Conservation (phyloP, 495 filamentous ascomycete species). For the Poronia punctata region DNA sequence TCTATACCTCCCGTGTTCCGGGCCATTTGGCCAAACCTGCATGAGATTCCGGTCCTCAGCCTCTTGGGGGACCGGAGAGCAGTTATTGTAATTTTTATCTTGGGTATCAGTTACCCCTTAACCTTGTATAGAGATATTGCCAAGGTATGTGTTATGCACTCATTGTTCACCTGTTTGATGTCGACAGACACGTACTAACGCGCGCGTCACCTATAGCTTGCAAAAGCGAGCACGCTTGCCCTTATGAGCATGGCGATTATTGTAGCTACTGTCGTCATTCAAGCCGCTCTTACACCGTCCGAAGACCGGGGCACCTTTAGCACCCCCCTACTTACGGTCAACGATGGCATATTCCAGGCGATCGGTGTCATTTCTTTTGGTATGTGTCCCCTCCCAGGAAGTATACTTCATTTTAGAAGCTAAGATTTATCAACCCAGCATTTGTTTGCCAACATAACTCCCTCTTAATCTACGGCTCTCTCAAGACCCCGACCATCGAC, state of each 20-base stretch:
- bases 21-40: constrained; percentile 72
- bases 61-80: constrained; percentile 72
- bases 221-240: constrained; percentile 88
- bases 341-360: constrained; percentile 85
- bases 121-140: constrained; percentile 94
- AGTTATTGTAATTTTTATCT: constrained; percentile 76
- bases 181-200: background rate
- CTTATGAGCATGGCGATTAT: constrained; percentile 89
- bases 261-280: constrained; percentile 78
- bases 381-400: constrained; percentile 30
- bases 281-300: constrained; percentile 63
- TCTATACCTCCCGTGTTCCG: constrained; percentile 84
- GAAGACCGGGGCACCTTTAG: constrained; percentile 64
- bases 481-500: constrained; percentile 89
- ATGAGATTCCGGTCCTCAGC: constrained; percentile 67
- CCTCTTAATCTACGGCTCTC: constrained; percentile 91
- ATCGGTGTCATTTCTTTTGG: constrained; percentile 97
- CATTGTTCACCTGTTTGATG: too few relatives aligned
- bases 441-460: constrained; percentile 96
- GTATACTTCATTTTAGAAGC: background rate
- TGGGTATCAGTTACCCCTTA: constrained; percentile 85
- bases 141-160: constrained; percentile 66
- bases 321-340: constrained; percentile 60
- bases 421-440: constrained; percentile 39
- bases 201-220: constrained; percentile 55